Evolutionary conservation across 495 filamentous ascomycete genomes (phyloP).

Genomic region (Cercophora scortea): DNA sequence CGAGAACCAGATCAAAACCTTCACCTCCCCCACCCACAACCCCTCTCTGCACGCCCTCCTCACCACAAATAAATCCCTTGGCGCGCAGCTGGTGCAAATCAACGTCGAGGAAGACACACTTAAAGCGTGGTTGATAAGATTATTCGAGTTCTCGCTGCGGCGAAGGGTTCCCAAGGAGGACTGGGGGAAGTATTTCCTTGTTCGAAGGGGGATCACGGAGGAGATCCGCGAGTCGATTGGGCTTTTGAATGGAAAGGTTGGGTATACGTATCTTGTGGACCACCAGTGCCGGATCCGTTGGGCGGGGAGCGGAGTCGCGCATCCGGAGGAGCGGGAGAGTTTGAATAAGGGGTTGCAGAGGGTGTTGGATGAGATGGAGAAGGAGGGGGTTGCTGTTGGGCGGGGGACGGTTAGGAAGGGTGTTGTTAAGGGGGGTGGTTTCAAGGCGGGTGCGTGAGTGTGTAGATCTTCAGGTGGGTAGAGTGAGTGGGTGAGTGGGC

Average conservation of each 20-base stretch:
- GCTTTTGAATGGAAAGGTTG: constrained; percentile 78
- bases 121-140: constrained; percentile 63
- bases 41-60: constrained; percentile 52
- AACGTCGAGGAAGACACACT: constrained; percentile 77
- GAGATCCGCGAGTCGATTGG: constrained; percentile 71
- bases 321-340: constrained; percentile 59
- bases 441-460: not conserved
- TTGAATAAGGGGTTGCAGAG: constrained; percentile 61
- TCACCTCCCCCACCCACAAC: constrained; percentile 56
- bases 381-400: constrained; percentile 14
- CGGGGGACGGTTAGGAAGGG: constrained; percentile 8
- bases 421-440: not conserved
- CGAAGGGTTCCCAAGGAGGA: constrained; percentile 47
- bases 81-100: constrained; percentile 66
- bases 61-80: no score
- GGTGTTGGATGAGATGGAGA: constrained; percentile 53
- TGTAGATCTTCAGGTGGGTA: not conserved
- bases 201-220: constrained; percentile 67
- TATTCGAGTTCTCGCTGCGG: constrained; percentile 59
- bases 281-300: constrained; percentile 81
- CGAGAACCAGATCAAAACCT: constrained; percentile 67
- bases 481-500: not conserved
- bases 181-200: constrained; percentile 72
- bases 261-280: constrained; percentile 92
- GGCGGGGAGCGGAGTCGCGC: constrained; percentile 80